Evolutionary conservation across 2,329 filamentous ascomycete genomes (phyloP).

Genomic region (Parascedosporium putredinis): DNA sequence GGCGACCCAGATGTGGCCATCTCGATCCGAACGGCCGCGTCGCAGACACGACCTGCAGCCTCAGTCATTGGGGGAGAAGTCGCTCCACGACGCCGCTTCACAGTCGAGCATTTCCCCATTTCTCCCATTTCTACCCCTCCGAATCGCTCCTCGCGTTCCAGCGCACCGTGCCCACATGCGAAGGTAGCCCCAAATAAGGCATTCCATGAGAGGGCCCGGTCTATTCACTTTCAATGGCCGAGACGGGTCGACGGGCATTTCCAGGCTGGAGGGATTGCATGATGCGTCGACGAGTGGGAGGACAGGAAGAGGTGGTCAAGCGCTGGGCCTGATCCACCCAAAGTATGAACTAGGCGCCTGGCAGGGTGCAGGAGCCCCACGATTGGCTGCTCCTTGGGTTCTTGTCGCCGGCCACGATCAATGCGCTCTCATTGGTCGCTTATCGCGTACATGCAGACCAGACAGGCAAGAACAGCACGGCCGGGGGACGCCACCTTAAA

Average conservation of each 20-base stretch:
- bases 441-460: conserved; percentile 11
- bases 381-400: conserved; percentile 1
- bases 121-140: background rate
- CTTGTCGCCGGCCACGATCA: background rate
- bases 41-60: background rate
- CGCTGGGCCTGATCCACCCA: conserved; percentile 14
- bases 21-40: background rate
- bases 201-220: background rate
- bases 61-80: background rate
- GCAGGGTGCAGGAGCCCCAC: conserved; percentile 9
- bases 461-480: no score
- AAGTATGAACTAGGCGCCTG: conserved; percentile 30
- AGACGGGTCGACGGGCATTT: background rate
- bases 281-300: background rate
- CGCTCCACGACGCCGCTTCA: no score
- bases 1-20: background rate
- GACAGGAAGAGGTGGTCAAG: conserved; percentile 3
- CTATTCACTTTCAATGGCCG: background rate
- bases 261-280: conserved; percentile 1
- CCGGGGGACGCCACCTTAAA: no score
- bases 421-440: conserved; percentile 18
- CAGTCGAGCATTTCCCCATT: background rate
- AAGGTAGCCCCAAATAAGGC: conserved; percentile 1
- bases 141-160: background rate
- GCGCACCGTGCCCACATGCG: background rate